Evolutionary conservation across 257 asterid species (phyloP), one percentile per base, ranked within the genome.

Genomic region (Solanum verrucosum): DNA sequence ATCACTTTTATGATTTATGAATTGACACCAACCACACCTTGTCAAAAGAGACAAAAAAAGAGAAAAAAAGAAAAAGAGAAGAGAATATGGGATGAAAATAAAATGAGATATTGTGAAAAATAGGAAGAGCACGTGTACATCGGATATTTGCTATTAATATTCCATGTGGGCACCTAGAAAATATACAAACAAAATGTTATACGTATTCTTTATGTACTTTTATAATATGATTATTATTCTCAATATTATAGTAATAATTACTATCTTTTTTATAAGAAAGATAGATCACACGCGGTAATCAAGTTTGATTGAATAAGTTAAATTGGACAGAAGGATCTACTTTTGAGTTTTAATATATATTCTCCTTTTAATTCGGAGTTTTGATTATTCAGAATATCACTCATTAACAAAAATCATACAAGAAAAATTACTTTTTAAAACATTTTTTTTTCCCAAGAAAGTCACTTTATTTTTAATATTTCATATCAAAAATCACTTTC

Each of bases 1-100:
- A 77, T 77, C 84, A 14, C 25, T 14, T 78, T 40, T 78, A 87
- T 87, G 73, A 77, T 89, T 83, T 65, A 46, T 14, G 42, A 84
- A 89, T 75, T 87, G 91, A 89, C 81, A 65, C 86, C 38, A 84
- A 35, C 85, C 42, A 86, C 74, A 71, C 59, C 65, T 52, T 81
- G 18, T 27, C 85, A 81, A 81, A 81, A 81, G 68, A 81, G 85
- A 81, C 85, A 44, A 42, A 78, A 27, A 81, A 27, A 25, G 46
- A 42, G 4, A 10, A 21, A 21, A 35, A 75, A 49, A 49, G 7
- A 49, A 73, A 34, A 34, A 78, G 20, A n/a, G 9, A 42, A 20
- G 40, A 27, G 38, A 79, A 79, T 27, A 27, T 27, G 40, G 67
- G 85, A 79, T 46, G 35, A 79, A 52, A 52, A 79, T 16, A 56